A percentile compares a stretch with the other conserved stretches of the same genome.
These are phyloP conservation scores for Dictyostelium firmibasis DNA, from an alignment of 78 protist genomes.

Conservation along the genomic window DNA sequence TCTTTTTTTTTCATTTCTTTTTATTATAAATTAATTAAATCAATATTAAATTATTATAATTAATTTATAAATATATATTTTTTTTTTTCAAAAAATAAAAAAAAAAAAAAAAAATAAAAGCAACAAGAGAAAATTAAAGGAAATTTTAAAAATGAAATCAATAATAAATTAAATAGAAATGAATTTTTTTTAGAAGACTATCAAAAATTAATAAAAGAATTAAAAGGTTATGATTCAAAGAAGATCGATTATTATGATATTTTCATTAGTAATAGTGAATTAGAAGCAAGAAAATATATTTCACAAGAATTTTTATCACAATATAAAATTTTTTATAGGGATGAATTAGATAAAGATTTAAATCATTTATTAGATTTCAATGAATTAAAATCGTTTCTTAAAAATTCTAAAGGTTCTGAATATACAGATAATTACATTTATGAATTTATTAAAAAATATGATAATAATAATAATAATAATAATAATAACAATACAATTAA, in stretches of 20 bases:
- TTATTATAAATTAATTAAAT: no score
- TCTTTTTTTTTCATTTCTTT: no score
- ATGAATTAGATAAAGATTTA: neutral
- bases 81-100: no score
- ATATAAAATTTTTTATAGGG: neutral
- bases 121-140: neutral
- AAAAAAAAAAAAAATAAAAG: neutral
- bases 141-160: neutral
- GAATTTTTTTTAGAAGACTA: neutral
- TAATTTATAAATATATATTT: no score
- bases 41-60: no score
- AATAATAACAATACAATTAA: neutral
- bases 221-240: neutral
- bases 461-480: neutral
- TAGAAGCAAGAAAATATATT: neutral
- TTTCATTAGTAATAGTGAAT: neutral
- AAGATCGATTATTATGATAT: neutral
- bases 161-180: neutral
- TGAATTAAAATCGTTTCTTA: neutral
- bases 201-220: neutral
- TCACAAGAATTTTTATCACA: neutral
- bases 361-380: neutral
- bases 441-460: neutral
- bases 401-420: neutral
- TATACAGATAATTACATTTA: neutral